These are phyloP conservation scores for Porphyrellus cyaneotinctus DNA, from an alignment of 768 basidiomycete species.

Conservation along the genomic window DNA sequence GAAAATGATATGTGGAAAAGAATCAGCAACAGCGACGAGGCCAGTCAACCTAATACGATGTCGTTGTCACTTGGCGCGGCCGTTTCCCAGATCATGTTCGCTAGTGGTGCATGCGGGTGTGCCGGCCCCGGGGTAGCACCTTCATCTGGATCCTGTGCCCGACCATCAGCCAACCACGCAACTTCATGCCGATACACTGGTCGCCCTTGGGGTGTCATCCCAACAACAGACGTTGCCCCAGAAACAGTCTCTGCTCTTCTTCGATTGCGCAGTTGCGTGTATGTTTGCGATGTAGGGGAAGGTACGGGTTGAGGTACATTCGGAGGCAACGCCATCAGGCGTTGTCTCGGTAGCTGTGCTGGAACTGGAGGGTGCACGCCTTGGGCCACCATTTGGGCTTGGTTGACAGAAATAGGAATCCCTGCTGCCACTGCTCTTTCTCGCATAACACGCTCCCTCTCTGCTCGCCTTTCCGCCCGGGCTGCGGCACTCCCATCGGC, in stretches of 20 bases:
- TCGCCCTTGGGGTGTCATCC: constrained; percentile 27
- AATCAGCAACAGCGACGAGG: constrained; percentile 1
- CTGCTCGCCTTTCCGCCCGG: constrained; percentile 35
- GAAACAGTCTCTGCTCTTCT: constrained; percentile 34
- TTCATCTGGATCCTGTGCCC: constrained; percentile 18
- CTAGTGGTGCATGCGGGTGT: constrained; percentile 18
- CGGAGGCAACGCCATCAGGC: constrained; percentile 28
- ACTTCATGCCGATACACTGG: constrained; percentile 29
- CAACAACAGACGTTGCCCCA: constrained; percentile 25
- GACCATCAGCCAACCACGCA: constrained; percentile 23
- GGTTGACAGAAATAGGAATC: constrained; percentile 12
- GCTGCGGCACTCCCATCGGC: constrained; percentile 12
- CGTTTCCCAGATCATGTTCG: constrained; percentile 29
- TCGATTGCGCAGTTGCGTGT: constrained; percentile 25
- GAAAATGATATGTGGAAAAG: not conserved
- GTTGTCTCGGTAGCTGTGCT: constrained; percentile 23
- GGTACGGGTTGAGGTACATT: constrained; percentile 23
- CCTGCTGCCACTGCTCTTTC: constrained; percentile 21
- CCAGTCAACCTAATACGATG: constrained; percentile 27
- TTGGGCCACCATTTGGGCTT: constrained; percentile 9
- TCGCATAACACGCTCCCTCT: constrained; percentile 33
- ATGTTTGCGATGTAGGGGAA: constrained; percentile 17
- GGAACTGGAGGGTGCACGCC: constrained; percentile 14
- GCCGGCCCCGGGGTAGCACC: constrained; percentile 18
- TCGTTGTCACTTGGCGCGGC: constrained; percentile 28